These are phyloP conservation scores for Botrytis squamosa DNA, from an alignment of 2,329 filamentous ascomycete species.

Conservation along the genomic window DNA sequence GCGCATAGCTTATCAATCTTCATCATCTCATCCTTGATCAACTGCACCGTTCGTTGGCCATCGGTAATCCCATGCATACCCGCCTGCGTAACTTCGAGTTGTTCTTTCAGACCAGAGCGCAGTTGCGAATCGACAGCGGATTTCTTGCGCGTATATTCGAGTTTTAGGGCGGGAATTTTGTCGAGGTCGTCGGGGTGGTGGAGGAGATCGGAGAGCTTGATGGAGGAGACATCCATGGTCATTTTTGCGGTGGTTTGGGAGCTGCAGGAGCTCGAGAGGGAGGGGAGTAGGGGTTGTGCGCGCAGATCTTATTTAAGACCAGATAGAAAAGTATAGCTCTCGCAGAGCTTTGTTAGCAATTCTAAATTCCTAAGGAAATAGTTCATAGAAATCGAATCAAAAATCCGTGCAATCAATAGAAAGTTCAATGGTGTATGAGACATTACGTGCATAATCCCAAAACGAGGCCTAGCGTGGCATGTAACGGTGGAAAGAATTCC, in stretches of 20 bases:
- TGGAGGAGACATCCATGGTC: conserved; percentile 39
- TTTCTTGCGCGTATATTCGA: conserved; percentile 94
- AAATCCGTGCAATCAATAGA: not conserved
- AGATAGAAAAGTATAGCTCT: not conserved
- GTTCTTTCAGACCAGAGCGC: conserved; percentile 81
- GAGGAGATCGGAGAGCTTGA: conserved; percentile 85
- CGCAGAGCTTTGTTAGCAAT: conserved; percentile 3
- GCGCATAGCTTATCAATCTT: conserved; percentile 97
- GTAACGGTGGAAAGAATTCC: conserved; percentile 11
- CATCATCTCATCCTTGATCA: conserved; percentile 97
- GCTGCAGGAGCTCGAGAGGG: not conserved
- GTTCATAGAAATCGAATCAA: not conserved
- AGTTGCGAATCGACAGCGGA: conserved; percentile 86
- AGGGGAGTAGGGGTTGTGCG: not conserved
- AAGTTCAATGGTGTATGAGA: not conserved
- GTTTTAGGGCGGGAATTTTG: conserved; percentile 85
- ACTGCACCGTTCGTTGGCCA: conserved; percentile 85
- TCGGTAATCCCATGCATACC: conserved; percentile 88
- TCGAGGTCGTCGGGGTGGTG: conserved; percentile 96
- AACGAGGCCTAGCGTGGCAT: conserved; percentile 13
- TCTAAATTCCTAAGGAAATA: not conserved
- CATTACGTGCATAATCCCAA: conserved; percentile 1
- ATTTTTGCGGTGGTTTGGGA: conserved; percentile 24
- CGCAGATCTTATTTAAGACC: not conserved
- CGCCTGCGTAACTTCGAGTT: conserved; percentile 89